Base-by-base conservation (phyloP, 148 eudicot species). In the Dysphania ambrosioides region DNA sequence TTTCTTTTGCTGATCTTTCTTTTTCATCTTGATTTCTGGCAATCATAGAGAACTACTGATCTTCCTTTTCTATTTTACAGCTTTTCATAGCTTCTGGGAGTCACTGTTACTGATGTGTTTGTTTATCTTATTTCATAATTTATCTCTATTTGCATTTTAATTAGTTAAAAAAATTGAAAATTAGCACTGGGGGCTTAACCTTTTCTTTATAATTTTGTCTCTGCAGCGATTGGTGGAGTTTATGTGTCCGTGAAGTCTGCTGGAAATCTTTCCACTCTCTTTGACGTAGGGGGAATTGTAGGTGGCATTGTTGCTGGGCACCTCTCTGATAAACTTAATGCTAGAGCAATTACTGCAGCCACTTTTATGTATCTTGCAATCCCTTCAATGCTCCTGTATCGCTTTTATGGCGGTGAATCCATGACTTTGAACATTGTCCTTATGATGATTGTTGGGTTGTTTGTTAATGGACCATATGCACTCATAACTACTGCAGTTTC, bases 401-500 rank as follows among this genome's bases (percentile, higher is more conserved):
- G 93, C n/a, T 51, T 73, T 63, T 95, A 90, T 60, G 98, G 98
- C 56, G 81, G 68, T 47, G 53, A 83, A 49, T 95, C 98, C 58
- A 79, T 78, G 85, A 74, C 90, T 12, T n/a, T 78, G 67, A 95
- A 95, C 83, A 87, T 92, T 74, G 32, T 82, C 64, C 96, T 95
- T 15, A 95, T 95, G 98, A 90, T 95, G 86, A 63, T 88, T 24
- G 92, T 89, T 55, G 98, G 98, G 18, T 79, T 95, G 61, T 88
- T 86, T 65, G 86, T 95, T 32, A 95, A 95, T 58, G 98, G 98
- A 41, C 98, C 98, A 0, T 95, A 95, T 74, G 97, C 98, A 68
- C 97, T 95, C 36, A 95, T 95, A 68, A 95, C 98, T 21, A 95
- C 98, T 16, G 98, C 98, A 36, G 98, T 95, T 72, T 95, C 98